phyloP scores from a whole-genome alignment of 208 protist species.

The Angomonas ambiguus region DNA sequence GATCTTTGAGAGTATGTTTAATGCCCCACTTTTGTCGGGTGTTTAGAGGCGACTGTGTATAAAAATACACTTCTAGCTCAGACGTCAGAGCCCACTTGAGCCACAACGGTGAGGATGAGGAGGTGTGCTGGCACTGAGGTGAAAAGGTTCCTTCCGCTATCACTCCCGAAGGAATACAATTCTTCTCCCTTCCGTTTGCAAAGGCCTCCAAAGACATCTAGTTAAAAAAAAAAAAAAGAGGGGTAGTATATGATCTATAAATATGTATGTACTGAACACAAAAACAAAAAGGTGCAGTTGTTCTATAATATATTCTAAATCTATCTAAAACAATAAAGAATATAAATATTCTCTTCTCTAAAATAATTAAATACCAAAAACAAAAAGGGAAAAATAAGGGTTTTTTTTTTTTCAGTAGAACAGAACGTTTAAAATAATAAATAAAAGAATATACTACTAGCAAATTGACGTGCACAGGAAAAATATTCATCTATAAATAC shows the following conservation, averaged over 20 bases:
- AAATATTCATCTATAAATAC: not conserved
- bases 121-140: not conserved
- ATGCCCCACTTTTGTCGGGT: not conserved
- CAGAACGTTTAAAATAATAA: not conserved
- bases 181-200: not conserved
- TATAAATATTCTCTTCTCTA: too few relatives aligned
- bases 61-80: slow-evolving; percentile 7
- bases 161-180: not conserved
- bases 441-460: not conserved
- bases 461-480: not conserved
- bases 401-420: not conserved
- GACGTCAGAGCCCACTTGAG: not conserved
- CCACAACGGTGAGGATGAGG: not conserved
- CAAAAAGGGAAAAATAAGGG: slow-evolving; percentile 10
- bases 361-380: slow-evolving; percentile 16
- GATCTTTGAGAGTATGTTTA: not conserved
- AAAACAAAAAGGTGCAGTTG: not conserved
- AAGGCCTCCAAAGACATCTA: slow-evolving; percentile 3
- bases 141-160: not conserved
- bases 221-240: slow-evolving; percentile 9
- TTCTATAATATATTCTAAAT: too few relatives aligned
- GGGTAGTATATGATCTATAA: slow-evolving; percentile 2
- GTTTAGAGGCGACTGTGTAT: not conserved
- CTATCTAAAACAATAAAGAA: not conserved
- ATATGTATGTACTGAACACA: slow-evolving; percentile 1